Conservation (phyloP, 345 rosid genomes). For the Brassica incana region DNA sequence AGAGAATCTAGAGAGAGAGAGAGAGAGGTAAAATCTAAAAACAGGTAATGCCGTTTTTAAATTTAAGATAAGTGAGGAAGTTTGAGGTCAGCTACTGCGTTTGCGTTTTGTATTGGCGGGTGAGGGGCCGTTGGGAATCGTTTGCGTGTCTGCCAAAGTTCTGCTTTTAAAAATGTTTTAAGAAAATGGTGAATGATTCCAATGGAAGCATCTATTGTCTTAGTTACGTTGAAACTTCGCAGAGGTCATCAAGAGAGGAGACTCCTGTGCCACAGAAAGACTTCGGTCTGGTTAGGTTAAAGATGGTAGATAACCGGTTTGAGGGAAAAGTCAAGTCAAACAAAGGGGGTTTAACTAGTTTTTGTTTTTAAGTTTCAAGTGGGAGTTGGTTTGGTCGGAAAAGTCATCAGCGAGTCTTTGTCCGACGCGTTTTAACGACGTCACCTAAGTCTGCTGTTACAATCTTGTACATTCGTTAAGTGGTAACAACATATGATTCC, state of each 20-base stretch:
- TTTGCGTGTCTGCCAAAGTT: constrained; percentile 24
- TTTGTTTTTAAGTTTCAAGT: constrained; percentile 3
- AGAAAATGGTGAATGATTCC: constrained; percentile 20
- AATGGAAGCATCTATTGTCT: constrained; percentile 35
- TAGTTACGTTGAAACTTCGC: constrained; percentile 25
- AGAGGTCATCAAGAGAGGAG: constrained; percentile 16
- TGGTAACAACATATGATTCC: neutral
- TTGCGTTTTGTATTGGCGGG: constrained; percentile 39
- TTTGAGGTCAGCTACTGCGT: constrained; percentile 25
- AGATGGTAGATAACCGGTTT: neutral
- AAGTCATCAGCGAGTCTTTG: constrained; percentile 12
- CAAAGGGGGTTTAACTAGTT: constrained; percentile 33
- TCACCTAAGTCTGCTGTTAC: neutral
- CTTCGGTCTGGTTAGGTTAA: constrained; percentile 17
- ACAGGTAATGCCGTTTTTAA: constrained; percentile 31
- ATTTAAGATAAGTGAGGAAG: neutral
- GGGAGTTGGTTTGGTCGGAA: constrained; percentile 38
- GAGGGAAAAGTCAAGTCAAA: constrained; percentile 21
- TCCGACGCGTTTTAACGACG: neutral
- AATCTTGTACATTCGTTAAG: neutral
- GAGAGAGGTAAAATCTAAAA: constrained; percentile 31
- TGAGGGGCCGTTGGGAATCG: constrained; percentile 39
- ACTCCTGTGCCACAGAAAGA: constrained; percentile 24
- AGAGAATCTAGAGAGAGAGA: constrained; percentile 38
- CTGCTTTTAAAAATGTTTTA: neutral